These are phyloP conservation scores for Haberlea rhodopensis DNA, from an alignment of 257 asterid genomes.

Conservation along the genomic window DNA sequence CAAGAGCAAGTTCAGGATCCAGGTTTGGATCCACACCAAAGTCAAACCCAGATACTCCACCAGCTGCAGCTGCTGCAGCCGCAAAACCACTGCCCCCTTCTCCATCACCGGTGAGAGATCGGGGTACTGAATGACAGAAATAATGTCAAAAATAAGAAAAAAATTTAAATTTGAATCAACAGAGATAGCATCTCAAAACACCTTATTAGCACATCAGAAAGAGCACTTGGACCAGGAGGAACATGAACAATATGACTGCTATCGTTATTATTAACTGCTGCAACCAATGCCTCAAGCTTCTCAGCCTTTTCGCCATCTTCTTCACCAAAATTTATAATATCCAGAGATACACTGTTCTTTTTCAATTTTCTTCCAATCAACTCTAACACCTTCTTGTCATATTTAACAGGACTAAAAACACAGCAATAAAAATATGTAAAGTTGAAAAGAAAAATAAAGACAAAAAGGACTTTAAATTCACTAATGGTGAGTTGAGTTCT, in stretches of 20 bases:
- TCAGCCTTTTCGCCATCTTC: conserved; percentile 87
- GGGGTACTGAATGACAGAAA: conserved; percentile 56
- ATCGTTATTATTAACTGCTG: conserved; percentile 88
- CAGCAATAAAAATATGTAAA: conserved; percentile 2
- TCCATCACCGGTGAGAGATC: conserved; percentile 93
- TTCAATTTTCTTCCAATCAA: conserved; percentile 87
- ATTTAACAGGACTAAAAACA: conserved; percentile 76
- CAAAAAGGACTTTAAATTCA: conserved; percentile 8
- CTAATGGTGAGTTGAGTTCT: conserved; percentile 11
- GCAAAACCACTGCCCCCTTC: conserved; percentile 94
- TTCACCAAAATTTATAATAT: conserved; percentile 95
- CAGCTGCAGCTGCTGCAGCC: conserved; percentile 83
- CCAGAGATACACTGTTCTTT: conserved; percentile 97
- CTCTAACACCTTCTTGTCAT: conserved; percentile 88
- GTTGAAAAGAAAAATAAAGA: conserved; percentile 1
- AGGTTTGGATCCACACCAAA: conserved; percentile 98
- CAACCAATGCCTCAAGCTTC: conserved; percentile 87
- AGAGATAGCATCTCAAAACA: conserved; percentile 25
- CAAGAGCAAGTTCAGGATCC: conserved; percentile 99
- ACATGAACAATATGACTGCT: conserved; percentile 94
- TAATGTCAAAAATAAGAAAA: neutral
- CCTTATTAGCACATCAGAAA: conserved; percentile 96
- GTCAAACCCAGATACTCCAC: conserved; percentile 81
- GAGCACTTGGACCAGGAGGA: conserved; percentile 92
- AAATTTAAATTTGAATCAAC: conserved; percentile 6